Base-by-base conservation (phyloP, 805 yeast genomes). In the Kluyveromyces starmeri region DNA sequence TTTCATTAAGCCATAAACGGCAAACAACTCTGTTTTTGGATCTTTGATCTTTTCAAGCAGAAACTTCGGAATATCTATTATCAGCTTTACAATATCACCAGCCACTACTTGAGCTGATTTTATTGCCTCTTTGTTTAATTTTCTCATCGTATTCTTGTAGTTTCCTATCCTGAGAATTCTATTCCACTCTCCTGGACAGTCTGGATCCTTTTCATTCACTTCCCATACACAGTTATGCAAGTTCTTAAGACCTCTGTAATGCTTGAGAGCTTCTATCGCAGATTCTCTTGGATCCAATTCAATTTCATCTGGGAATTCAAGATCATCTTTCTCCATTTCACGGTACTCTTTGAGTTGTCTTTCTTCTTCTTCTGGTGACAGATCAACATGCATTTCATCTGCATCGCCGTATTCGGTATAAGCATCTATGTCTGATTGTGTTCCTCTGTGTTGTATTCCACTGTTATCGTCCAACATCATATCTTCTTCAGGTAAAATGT, bases 261-360 rank as follows among this genome's bases (percentile, higher is more conserved):
- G 73, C 20, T 67, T 60, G 38, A 92, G 67, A 43, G 84, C 71
- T 43, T 86, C 85, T 47, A 71, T 71, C 7, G 83, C 97, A 4
- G 81, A 70, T 44, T 73, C 88, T 5, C 59, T 53, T 20, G 96
- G 96, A 29, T 68, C 71, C 27, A 92, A 62, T 56, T 92, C 97
- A 37, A 89, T 62, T 61, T 92, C 98, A 60, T 92, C 99, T 0
- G 97, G 97, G 67, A 86, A 92, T 48, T 88, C 95, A 22, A 75
- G 69, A 54, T 85, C 96, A 36, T 88, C 96, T 40, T 72, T 71
- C 45, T 77, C 95, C 42, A 73, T 58, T 25, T 67, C 67, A 46
- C 92, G 73, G 62, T 68, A 86, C 48, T 69, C 71, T 37, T 70
- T 63, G 42, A 85, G 65, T 59, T 88, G 96, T 47, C 75, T 71